phyloP scores from a whole-genome alignment of 1,284 basidiomycete genomes.

The Moesziomyces antarcticus region DNA sequence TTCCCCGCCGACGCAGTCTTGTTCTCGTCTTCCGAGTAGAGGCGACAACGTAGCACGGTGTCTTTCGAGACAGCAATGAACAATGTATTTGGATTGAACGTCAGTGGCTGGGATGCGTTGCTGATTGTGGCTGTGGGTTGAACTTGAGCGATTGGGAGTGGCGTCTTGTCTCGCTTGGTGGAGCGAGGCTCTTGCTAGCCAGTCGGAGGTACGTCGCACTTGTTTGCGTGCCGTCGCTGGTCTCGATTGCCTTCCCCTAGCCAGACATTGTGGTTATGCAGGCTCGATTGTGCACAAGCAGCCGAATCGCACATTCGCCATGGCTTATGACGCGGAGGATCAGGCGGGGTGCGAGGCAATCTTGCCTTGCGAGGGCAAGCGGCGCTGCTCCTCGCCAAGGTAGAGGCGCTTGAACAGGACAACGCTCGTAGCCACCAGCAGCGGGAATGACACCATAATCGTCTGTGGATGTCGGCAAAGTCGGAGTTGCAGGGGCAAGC shows the following conservation, averaged over 20 bases:
- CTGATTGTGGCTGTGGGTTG: too few relatives aligned
- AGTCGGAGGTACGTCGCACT: too few relatives aligned
- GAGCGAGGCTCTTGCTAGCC: too few relatives aligned
- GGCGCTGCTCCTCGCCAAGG: conserved; percentile 58
- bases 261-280: neutral
- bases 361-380: conserved; percentile 41
- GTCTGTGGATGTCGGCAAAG: conserved; percentile 15
- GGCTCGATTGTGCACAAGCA: too few relatives aligned
- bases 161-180: too few relatives aligned
- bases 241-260: neutral
- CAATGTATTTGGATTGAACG: neutral
- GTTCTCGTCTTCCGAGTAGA: conserved; percentile 21
- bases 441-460: conserved; percentile 46
- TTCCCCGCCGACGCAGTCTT: conserved; percentile 38
- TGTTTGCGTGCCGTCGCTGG: too few relatives aligned
- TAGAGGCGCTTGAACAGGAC: conserved; percentile 62
- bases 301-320: too few relatives aligned
- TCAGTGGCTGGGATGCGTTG: too few relatives aligned
- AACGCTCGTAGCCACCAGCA: conserved; percentile 46
- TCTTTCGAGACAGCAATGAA: neutral
- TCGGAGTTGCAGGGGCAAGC: neutral
- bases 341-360: conserved; percentile 36
- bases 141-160: too few relatives aligned
- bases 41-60: neutral
- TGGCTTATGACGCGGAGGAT: neutral